Base-by-base conservation (phyloP, 768 basidiomycete species). In the Suillus cothurnatus region DNA sequence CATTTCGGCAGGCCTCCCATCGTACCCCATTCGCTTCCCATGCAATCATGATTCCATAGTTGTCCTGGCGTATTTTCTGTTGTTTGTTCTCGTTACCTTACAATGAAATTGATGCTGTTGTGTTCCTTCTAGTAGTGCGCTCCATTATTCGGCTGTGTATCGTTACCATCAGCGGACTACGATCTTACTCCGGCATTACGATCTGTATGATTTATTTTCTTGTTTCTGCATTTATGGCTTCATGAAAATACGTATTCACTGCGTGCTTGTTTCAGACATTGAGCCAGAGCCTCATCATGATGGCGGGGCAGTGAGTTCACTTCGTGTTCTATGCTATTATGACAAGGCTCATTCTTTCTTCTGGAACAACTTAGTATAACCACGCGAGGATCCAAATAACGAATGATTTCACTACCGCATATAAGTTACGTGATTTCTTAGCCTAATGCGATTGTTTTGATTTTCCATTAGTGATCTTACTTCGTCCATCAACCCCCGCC, bases 1-100 rank as follows among this genome's bases (percentile, higher is more conserved):
- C 19, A 47, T 31, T 66, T 66, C 3, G 23, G 65, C 23, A 52
- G 60, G 32, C 60, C 41, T 21, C 39, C 45, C 0, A 47, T 61
- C 1, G 2, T 61, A 12, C 59, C 59, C 55, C 49, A 52, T 19
- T 52, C 23, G 2, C 52, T 65, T 43, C 52, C 50, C 55, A 56
- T 56, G 55, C 55, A 56, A 56, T 56, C 34, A 23, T 56, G n/a
- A 56, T 56, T 15, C 5, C 28, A 53, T 31, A 53, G 4, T 53
- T 31, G 49, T 49, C 49, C 17, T 52, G 28, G 4, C 3, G 3
- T 52, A 28, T 52, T 52, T 17, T 31, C 28, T 28, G 15, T 28
- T 31, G 28, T 31, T 4, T 2, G 2, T 31, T 56, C 21, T 23
- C n/a, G 1, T 56, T 56, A 56, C 55, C n/a, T 56, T 7, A 36